These are phyloP conservation scores for Catunica adiposa DNA, from an alignment of 2,329 filamentous ascomycete genomes.

Conservation along the genomic window DNA sequence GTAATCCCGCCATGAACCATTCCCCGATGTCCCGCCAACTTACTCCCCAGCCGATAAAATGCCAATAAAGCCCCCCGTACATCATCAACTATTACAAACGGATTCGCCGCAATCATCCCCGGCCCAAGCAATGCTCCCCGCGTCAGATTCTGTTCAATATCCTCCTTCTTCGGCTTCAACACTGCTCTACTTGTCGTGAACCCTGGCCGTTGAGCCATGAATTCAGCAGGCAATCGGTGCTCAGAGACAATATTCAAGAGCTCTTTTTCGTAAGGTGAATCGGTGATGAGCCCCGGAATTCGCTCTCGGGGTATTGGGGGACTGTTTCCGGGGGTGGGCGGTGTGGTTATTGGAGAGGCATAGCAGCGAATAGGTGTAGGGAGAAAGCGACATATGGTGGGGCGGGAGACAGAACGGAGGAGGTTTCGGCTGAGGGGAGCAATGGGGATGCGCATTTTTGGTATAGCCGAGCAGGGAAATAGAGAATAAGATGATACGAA, in stretches of 20 bases:
- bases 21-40: conserved; percentile 16
- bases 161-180: background rate
- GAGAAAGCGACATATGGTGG: too few relatives aligned
- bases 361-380: background rate
- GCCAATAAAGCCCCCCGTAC: conserved; percentile 2
- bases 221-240: background rate
- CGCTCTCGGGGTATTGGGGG: conserved; percentile 1
- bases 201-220: background rate
- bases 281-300: background rate
- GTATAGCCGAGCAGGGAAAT: background rate
- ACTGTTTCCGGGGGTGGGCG: background rate
- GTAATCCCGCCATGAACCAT: conserved; percentile 17
- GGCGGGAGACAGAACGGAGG: background rate
- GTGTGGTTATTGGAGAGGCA: background rate
- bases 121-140: conserved; percentile 1
- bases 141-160: conserved; percentile 6
- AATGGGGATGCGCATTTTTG: background rate
- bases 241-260: conserved; percentile 1
- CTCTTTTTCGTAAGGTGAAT: conserved; percentile 5
- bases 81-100: conserved; percentile 9
- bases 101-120: conserved; percentile 8
- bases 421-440: background rate
- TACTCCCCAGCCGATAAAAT: conserved; percentile 15
- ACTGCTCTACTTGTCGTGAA: conserved; percentile 7
- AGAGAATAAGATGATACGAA: background rate